Evolutionary conservation across 768 basidiomycete species (phyloP), one percentile per base, ranked within the genome.

Genomic region (Termitomyces bulborhizus): DNA sequence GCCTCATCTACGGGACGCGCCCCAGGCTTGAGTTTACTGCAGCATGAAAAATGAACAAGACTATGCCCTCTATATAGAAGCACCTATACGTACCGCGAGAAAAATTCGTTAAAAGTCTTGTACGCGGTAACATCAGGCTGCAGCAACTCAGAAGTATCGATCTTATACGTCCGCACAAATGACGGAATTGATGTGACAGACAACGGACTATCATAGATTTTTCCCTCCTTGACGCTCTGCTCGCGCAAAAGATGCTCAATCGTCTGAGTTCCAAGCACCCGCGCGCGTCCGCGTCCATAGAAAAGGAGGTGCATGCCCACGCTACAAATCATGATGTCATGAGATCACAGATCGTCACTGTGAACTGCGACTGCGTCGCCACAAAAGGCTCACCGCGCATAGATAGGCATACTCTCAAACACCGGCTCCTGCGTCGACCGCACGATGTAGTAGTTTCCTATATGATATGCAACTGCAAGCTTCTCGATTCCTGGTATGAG

Each of bases 251-350:
- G 63, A 1, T 73, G 66, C 49, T 82, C 81, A 9, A 86, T 71
- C 32, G 57, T 72, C 42, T 74, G 70, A 31, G 61, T 75, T 42
- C 80, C 77, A 5, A 86, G 69, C 6, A 83, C 12, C 56, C 73
- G 76, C 41, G 77, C 66, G 57, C 82, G 77, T 43, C 74, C 72
- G 36, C 68, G 74, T 2, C 85, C 82, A 44, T 80, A 80, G 61
- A 88, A 91, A 27, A 90, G 68, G 5, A 91, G 74, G 62, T 90
- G 88, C 89, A 90, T 90, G 6, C 84, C 85, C 45, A 87, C 73
- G 40, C 75, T 76, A 18, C 4, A 21, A 3, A 18, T 18, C 8
- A 44, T 13, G 58, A 16, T 18, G 49, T 54, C 44, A 37, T 37
- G 15, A 37, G 34, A 34, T 13, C 34, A 34, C 13, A 34, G 12